These are phyloP conservation scores for Spencermartinsiella ligniputridi DNA, from an alignment of 1,139 yeast genomes.

Conservation along the genomic window DNA sequence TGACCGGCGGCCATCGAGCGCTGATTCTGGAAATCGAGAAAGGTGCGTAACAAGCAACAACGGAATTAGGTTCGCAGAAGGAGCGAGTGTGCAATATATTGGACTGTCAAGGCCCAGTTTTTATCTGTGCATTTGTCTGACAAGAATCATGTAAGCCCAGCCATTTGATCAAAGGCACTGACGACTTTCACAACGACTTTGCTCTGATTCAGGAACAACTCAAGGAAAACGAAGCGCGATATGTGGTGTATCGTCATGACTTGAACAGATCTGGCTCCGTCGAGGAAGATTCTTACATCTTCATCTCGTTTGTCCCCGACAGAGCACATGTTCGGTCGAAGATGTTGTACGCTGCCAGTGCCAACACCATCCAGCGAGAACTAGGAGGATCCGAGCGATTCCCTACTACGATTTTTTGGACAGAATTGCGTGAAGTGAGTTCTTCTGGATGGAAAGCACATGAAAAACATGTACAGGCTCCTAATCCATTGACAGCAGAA, in stretches of 20 bases:
- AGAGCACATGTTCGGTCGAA: conserved; percentile 74
- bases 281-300: conserved; percentile 39
- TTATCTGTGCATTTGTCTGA: too few species aligned
- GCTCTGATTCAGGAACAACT: conserved; percentile 36
- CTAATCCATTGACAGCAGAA: conserved; percentile 54
- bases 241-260: conserved; percentile 49
- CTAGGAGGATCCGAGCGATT: conserved; percentile 65
- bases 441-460: conserved; percentile 45
- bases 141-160: conserved; percentile 35
- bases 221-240: conserved; percentile 52
- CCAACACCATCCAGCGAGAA: conserved; percentile 66
- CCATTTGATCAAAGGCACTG: conserved; percentile 26
- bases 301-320: conserved; percentile 86
- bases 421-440: conserved; percentile 58
- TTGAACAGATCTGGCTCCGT: conserved; percentile 14
- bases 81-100: background rate
- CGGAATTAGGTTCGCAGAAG: background rate
- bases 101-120: background rate
- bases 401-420: conserved; percentile 51
- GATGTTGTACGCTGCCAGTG: conserved; percentile 92
- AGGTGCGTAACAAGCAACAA: background rate
- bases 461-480: conserved; percentile 34
- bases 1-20: conserved; percentile 24
- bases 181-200: conserved; percentile 39
- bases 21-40: conserved; percentile 26